Evolutionary conservation across 805 yeast species (phyloP), one percentile per base, ranked within the genome.

Genomic region (Ogataea degrootiae): DNA sequence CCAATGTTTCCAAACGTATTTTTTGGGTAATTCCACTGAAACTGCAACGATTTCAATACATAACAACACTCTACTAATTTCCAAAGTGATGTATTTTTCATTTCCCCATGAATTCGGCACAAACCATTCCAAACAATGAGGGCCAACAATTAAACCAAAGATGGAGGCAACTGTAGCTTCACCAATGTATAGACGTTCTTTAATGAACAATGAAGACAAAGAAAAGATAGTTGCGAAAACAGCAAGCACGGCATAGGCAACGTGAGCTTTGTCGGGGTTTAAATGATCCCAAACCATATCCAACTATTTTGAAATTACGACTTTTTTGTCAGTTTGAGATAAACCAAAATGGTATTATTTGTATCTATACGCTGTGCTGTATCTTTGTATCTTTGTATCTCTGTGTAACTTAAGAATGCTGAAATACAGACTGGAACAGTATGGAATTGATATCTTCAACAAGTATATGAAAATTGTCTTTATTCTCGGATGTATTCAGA

Each of bases 1-100:
- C 82, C 85, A 80, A 55, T 80, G 82, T 45, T 75, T 74, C 56
- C 72, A 69, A 69, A 83, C 73, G 56, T 84, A 84, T 55, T 80
- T 80, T 42, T 81, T 74, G 8, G 91, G 91, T 49, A 84, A 71
- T 63, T 84, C 88, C 34, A 83, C 87, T 2, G 88, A 84, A 35
- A 82, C 86, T 2, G 87, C 81, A 47, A 82, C 82, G 42, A 84
- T 80, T 69, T 85, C 90, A 50, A 85, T 77, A 54, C 85, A 82
- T 51, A 84, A 69, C 14, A 84, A 83, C 3, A 85, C 75, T 39
- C 89, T 68, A 50, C 84, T 72, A 34, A 82, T 70, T 51, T 81
- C 84, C 53, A 78, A 63, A 0, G 87, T 80, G 42, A 82, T 71
- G 44, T 69, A 70, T 44, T 74, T 76, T 34, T 75, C 64, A 48